Percentiles rank a stretch among this genome's conserved stretches.
Evolutionary conservation across 106 monocot genomes (phyloP).

Genomic region (Allium fistulosum): DNA sequence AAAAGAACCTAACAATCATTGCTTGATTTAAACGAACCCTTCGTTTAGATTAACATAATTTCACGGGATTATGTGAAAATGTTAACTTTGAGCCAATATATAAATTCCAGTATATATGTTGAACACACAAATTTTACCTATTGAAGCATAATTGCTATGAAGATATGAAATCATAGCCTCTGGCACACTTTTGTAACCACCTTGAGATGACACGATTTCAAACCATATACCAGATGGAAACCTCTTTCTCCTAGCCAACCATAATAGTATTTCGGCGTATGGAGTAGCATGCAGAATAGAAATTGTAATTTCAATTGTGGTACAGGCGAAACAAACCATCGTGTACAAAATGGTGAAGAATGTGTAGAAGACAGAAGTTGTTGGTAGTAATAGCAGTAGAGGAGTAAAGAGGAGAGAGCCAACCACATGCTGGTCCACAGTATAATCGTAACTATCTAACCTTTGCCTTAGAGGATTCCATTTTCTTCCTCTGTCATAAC

Average conservation of each 20-base stretch:
- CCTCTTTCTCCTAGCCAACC: conserved; percentile 44
- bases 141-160: conserved; percentile 53
- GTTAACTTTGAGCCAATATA: neutral
- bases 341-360: conserved; percentile 73
- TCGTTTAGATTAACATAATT: neutral
- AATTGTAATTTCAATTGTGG: conserved; percentile 48
- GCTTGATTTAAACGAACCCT: no score
- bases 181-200: neutral
- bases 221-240: conserved; percentile 93
- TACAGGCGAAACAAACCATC: conserved; percentile 20
- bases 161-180: conserved; percentile 29
- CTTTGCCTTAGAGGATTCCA: conserved; percentile 93
- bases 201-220: conserved; percentile 11
- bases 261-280: conserved; percentile 58
- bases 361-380: conserved; percentile 89
- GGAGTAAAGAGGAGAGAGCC: conserved; percentile 91
- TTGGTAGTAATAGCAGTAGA: conserved; percentile 77
- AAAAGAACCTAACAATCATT: neutral
- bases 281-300: conserved; percentile 67
- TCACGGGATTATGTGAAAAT: neutral
- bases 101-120: no score
- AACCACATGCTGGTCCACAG: conserved; percentile 94
- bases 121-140: conserved; percentile 42
- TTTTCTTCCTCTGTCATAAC: conserved; percentile 69
- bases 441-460: conserved; percentile 81